Evolutionary conservation across 2,329 filamentous ascomycete species (phyloP).

Genomic region (Neofusicoccum sp.): DNA sequence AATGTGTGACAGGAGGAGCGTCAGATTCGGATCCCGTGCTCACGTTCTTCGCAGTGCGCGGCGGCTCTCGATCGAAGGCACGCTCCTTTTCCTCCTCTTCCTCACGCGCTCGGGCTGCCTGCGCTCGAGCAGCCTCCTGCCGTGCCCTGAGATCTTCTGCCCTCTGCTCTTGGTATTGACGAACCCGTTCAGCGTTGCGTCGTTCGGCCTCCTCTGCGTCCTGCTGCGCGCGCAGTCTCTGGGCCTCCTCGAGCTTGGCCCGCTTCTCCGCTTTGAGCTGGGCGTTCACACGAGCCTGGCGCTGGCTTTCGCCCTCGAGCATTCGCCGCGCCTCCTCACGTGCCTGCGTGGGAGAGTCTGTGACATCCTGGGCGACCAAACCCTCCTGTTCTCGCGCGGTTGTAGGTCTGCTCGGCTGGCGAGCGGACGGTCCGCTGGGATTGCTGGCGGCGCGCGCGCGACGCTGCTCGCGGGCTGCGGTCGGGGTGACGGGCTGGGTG

Average conservation of each 20-base stretch:
- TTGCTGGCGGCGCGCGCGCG: constrained; percentile 16
- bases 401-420: background rate
- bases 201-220: constrained; percentile 33
- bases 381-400: background rate
- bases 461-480: background rate
- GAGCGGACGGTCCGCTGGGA: background rate
- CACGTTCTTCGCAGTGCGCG: constrained; percentile 5
- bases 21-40: background rate
- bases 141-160: constrained; percentile 24
- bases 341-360: constrained; percentile 22
- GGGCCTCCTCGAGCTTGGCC: constrained; percentile 30
- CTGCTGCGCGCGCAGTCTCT: constrained; percentile 30
- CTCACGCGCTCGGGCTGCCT: constrained; percentile 29
- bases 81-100: constrained; percentile 26
- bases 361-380: background rate
- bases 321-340: constrained; percentile 34
- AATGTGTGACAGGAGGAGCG: background rate
- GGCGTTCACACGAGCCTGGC: constrained; percentile 28
- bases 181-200: constrained; percentile 25
- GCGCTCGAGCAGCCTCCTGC: constrained; percentile 31
- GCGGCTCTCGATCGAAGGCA: background rate
- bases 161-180: constrained; percentile 25
- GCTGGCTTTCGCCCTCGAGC: constrained; percentile 29
- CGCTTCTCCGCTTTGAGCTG: constrained; percentile 33
- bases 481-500: background rate